Evolutionary conservation across 371 early-diverging fungal species (phyloP).

Genomic region (Mortierella sp.): DNA sequence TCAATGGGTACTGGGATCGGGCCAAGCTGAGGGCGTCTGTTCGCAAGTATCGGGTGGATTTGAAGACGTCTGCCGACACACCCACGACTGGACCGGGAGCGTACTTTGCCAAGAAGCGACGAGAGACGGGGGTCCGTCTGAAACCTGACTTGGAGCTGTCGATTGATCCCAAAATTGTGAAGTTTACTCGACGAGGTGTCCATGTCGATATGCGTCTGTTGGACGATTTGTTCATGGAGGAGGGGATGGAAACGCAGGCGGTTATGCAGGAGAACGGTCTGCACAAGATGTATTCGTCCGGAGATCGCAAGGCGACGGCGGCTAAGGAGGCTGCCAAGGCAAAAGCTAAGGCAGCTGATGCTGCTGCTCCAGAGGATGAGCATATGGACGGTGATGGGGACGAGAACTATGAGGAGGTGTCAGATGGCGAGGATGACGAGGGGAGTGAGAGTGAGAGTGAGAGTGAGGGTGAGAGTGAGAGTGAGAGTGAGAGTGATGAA

Average conservation of each 20-base stretch:
- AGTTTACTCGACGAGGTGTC: neutral
- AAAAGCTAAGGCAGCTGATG: neutral
- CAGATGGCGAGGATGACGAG: neutral
- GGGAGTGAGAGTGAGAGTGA: neutral
- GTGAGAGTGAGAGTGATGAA: neutral
- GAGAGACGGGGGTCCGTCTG: constrained; percentile 13
- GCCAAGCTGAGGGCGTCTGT: neutral
- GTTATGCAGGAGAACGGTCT: neutral
- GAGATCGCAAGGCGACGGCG: neutral
- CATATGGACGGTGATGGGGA: neutral
- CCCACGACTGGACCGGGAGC: neutral
- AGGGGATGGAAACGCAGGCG: constrained; percentile 10
- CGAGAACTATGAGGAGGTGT: neutral
- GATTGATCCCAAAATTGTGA: neutral
- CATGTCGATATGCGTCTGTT: constrained; percentile 8
- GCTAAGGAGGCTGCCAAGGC: neutral
- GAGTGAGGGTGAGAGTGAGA: neutral
- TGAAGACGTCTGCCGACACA: neutral
- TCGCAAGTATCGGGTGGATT: neutral
- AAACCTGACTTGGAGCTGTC: constrained; percentile 14
- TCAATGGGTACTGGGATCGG: constrained; percentile 27
- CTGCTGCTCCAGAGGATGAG: neutral
- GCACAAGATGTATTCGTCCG: neutral
- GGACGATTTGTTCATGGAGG: constrained; percentile 4
- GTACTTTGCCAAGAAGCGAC: neutral